Base-by-base conservation (phyloP, 2,329 filamentous ascomycete genomes). In the Colletotrichum ledebouriae region DNA sequence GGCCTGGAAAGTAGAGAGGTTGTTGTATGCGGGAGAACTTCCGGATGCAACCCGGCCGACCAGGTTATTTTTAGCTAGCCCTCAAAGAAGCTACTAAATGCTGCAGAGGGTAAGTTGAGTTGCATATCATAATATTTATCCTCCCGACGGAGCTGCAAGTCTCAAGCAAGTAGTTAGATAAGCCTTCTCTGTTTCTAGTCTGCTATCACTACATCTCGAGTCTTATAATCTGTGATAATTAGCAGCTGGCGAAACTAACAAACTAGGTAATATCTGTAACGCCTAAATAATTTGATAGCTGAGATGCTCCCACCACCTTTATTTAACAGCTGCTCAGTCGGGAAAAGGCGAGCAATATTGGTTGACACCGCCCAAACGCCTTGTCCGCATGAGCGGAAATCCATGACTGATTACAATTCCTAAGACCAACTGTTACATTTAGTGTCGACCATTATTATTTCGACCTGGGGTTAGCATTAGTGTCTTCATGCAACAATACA, bases 371-470 rank as follows among this genome's bases (percentile, higher is more conserved):
- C 53, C 64, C 7, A 59, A 39, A 4, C 37, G 22, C 34, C 33
- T 17, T 47, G 10, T 10, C 42, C 20, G 44, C 37, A 59, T 22
- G 39, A 17, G 6, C 12, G 20, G 39, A 6, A 33, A 42, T 20
- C 22, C 15, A 49, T 68, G 61, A 59, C 60, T 41, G 59, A 56
- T 46, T 42, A 25, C 11, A 60, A 44, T 56, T 37, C 55, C 61
- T 59, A 34, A 66, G 41, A 59, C 56, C 61, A 56, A 50, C 55
- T 20, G 22, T 22, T 29, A 34, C 33, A 56, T 11, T 7, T 44
- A 39, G 41, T 39, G 29, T 49, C 20, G 49, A 59, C 55, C 41
- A 42, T 50, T 47, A 42, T 11, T 6, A 22, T 44, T 65, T 47
- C 61, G 55, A 49, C 41, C 49, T 11, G 34, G 12, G 12, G 25